These are phyloP conservation scores for Scenedesmus sp. DNA, from an alignment of 163 green algal species.

Conservation along the genomic window DNA sequence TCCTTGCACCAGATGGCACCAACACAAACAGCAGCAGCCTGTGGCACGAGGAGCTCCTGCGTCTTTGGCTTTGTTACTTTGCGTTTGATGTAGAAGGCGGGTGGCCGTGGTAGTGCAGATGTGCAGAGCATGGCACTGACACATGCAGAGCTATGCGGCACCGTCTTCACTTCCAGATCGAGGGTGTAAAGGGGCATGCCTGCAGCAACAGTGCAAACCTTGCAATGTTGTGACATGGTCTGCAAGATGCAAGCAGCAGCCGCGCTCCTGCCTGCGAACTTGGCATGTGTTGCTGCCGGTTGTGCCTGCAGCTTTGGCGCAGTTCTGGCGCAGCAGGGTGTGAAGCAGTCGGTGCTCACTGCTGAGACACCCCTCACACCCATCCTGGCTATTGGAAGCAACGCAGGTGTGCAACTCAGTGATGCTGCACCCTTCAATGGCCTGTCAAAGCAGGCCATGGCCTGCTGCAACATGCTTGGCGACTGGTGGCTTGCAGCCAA, in stretches of 20 bases:
- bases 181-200: too few species aligned
- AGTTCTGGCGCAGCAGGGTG: background rate
- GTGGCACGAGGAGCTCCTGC: too few species aligned
- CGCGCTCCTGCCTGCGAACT: background rate
- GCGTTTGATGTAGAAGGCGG: too few species aligned
- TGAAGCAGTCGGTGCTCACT: background rate
- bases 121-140: too few species aligned
- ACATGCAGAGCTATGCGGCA: too few species aligned
- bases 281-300: background rate
- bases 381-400: slow-evolving; percentile 79
- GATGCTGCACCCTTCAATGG: background rate
- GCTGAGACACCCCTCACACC: slow-evolving; percentile 55
- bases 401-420: slow-evolving; percentile 56
- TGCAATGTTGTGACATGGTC: background rate
- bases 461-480: background rate
- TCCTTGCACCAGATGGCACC: too few species aligned
- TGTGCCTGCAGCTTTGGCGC: background rate
- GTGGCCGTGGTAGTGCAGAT: too few species aligned
- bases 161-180: background rate
- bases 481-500: background rate
- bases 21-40: too few species aligned
- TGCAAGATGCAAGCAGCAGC: too few species aligned
- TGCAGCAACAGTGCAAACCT: background rate
- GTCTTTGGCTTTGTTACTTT: too few species aligned
- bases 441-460: too few species aligned